A percentile compares a stretch with the other conserved stretches of the same genome.
Evolutionary conservation across 2,329 filamentous ascomycete species (phyloP).

Genomic region (Epichloe festucae): DNA sequence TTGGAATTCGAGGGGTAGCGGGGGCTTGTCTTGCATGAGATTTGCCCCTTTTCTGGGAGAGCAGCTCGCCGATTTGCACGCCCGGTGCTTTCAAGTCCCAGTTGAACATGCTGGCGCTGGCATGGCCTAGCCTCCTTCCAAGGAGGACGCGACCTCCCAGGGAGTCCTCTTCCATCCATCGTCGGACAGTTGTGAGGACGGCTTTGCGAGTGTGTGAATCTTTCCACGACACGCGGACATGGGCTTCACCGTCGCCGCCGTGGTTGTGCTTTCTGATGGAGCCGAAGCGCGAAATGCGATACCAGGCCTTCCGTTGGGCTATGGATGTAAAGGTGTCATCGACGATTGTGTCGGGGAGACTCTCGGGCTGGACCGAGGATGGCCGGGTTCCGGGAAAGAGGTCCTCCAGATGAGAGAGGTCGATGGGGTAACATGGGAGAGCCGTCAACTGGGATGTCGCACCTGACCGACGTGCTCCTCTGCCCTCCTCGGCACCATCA

Average conservation of each 20-base stretch:
- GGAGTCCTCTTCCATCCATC: constrained; percentile 55
- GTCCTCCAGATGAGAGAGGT: constrained; percentile 20
- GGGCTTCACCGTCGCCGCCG: constrained; percentile 42
- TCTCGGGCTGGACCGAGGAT: constrained; percentile 17
- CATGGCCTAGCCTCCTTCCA: constrained; percentile 23
- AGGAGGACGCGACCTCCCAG: constrained; percentile 35
- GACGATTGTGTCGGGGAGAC: constrained; percentile 33
- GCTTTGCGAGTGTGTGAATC: constrained; percentile 40
- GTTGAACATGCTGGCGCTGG: constrained; percentile 42
- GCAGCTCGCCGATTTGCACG: constrained; percentile 30
- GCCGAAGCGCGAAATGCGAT: constrained; percentile 47
- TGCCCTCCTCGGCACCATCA: too few species aligned
- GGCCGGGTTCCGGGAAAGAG: constrained; percentile 18
- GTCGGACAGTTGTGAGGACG: constrained; percentile 44
- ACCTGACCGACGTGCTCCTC: neutral
- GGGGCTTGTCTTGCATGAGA: constrained; percentile 11
- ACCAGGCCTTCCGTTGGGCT: constrained; percentile 51
- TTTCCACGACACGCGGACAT: constrained; percentile 44
- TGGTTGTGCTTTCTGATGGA: constrained; percentile 43
- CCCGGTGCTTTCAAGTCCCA: constrained; percentile 44
- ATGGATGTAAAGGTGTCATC: constrained; percentile 40
- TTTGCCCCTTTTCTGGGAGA: constrained; percentile 15
- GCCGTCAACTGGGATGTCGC: constrained; percentile 5
- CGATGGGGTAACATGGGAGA: constrained; percentile 15
- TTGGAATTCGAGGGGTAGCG: neutral